phyloP scores from a whole-genome alignment of 352 stramenopile genomes.

The Globisporangium sylvaticum region DNA sequence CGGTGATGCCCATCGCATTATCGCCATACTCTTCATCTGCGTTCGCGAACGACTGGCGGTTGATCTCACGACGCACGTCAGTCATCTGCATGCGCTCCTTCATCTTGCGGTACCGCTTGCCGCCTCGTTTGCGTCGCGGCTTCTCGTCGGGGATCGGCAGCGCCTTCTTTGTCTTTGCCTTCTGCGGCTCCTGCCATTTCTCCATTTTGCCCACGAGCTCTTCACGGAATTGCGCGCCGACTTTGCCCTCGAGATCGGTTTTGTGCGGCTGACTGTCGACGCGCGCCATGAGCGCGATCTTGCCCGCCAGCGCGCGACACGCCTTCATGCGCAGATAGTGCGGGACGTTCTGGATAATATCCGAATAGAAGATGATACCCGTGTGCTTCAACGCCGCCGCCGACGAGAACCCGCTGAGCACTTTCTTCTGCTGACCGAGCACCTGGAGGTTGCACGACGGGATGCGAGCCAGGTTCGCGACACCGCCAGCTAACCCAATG shows the following conservation, averaged over 20 bases:
- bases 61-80: constrained; percentile 96
- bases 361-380: constrained; percentile 91
- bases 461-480: constrained; percentile 92
- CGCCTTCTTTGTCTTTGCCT: constrained; percentile 96
- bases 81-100: constrained; percentile 98
- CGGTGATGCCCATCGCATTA: constrained; percentile 96
- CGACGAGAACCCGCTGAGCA: constrained; percentile 87
- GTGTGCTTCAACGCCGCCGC: constrained; percentile 86
- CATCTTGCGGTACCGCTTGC: constrained; percentile 93
- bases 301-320: constrained; percentile 90
- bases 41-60: constrained; percentile 93
- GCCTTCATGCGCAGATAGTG: constrained; percentile 93
- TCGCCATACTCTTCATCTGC: constrained; percentile 96
- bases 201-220: constrained; percentile 94
- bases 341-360: constrained; percentile 90
- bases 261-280: constrained; percentile 90
- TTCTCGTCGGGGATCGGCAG: constrained; percentile 95
- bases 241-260: constrained; percentile 52
- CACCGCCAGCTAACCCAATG: constrained; percentile 92
- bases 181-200: constrained; percentile 97
- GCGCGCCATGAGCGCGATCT: constrained; percentile 88
- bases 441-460: constrained; percentile 97
- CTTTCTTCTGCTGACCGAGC: constrained; percentile 93
- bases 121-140: constrained; percentile 91
- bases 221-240: constrained; percentile 83